Percentiles rank a stretch among this genome's conserved stretches.
phyloP scores from a whole-genome alignment of 2,329 filamentous ascomycete species.

The Aureobasidium sp. region DNA sequence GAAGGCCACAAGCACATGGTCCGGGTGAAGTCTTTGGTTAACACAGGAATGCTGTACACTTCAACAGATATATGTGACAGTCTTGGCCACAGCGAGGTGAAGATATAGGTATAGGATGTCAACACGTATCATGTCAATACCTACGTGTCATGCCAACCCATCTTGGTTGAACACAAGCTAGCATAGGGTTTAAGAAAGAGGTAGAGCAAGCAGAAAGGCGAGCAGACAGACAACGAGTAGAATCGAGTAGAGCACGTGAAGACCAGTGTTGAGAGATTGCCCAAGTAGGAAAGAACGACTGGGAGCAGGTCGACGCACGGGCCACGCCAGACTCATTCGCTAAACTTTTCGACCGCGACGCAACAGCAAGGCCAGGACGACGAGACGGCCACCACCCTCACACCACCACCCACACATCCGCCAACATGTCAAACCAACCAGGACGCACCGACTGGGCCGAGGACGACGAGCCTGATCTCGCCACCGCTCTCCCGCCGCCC shows the following conservation, averaged over 20 bases:
- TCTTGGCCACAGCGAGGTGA: not conserved
- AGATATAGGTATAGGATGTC: too few relatives aligned
- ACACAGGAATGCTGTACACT: not conserved
- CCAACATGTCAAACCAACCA: slow-evolving; percentile 20
- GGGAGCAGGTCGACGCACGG: not conserved
- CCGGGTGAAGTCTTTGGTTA: not conserved
- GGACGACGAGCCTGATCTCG: slow-evolving; percentile 71
- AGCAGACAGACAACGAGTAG: not conserved
- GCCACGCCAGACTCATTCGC: not conserved
- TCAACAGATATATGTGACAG: not conserved
- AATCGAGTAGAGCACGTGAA: not conserved
- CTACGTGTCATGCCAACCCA: not conserved
- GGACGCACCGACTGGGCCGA: slow-evolving; percentile 81
- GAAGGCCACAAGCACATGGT: not conserved
- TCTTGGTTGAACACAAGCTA: not conserved
- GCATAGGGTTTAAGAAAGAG: too few relatives aligned
- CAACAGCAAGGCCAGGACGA: not conserved
- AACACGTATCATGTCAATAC: too few relatives aligned
- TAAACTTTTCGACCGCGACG: slow-evolving; percentile 10
- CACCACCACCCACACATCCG: not conserved
- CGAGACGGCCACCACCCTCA: not conserved
- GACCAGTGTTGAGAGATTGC: not conserved
- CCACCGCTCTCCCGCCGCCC: slow-evolving; percentile 73
- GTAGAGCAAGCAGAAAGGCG: too few relatives aligned
- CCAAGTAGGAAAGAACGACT: not conserved